These are phyloP conservation scores for Solanum neorickii DNA, from an alignment of 257 asterid species.

Conservation along the genomic window DNA sequence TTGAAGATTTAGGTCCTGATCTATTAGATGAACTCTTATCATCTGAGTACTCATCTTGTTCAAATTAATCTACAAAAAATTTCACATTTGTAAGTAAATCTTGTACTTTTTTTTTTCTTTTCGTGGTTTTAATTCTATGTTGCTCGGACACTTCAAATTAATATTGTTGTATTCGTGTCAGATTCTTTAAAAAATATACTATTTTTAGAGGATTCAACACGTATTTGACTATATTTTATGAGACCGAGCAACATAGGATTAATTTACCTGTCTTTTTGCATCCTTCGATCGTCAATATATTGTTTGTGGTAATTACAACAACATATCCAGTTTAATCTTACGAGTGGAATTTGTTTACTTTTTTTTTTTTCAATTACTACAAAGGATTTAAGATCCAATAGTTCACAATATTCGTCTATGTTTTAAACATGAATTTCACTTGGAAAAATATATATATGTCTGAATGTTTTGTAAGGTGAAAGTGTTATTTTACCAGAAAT, in stretches of 20 bases:
- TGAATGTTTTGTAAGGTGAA: not conserved
- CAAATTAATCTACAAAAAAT: not conserved
- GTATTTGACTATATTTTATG: not conserved
- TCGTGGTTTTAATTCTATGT: not conserved
- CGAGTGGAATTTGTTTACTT: fast-evolving
- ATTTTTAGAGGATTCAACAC: not conserved
- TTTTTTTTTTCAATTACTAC: not conserved
- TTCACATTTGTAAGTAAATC: not conserved
- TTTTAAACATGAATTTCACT: not conserved
- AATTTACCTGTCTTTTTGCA: not conserved
- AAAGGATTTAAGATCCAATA: not conserved
- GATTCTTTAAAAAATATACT: not conserved
- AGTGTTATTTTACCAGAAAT: not conserved
- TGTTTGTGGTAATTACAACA: not conserved
- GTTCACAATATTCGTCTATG: not conserved
- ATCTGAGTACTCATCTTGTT: not conserved
- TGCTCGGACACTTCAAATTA: fast-evolving
- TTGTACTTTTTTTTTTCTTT: not conserved
- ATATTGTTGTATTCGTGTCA: not conserved
- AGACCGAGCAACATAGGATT: not conserved
- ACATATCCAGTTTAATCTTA: fast-evolving
- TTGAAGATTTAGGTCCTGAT: slow-evolving; percentile 9
- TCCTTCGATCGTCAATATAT: not conserved
- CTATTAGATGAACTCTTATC: slow-evolving; percentile 2
- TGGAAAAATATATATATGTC: not conserved